Base-by-base conservation (phyloP, 495 filamentous ascomycete genomes). In the Aspergillus nanangensis region DNA sequence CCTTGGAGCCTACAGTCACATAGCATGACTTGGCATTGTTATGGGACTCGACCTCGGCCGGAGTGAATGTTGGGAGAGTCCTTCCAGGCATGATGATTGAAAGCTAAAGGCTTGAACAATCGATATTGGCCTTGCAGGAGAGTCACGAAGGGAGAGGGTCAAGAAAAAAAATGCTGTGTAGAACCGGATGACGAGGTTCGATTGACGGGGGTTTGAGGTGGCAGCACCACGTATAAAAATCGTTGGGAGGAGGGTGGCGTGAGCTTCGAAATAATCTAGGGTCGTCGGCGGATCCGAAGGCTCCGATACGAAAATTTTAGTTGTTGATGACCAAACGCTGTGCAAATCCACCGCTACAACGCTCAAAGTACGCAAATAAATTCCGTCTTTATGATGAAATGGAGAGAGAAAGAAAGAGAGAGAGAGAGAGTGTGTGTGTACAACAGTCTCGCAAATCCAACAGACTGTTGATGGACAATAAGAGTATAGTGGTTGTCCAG, bases 11-110 rank as follows among this genome's bases (percentile, higher is more conserved):
- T 34, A 96, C 64, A 0, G 88, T 91, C 52, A 99, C 89, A 74
- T 90, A 99, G 76, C 94, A 97, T 18, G 88, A 94, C 62, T 90
- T 83, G 31, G 62, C 66, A 37, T 77, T 84, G 57, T 89, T 94
- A 63, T 92, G 89, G 51, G 82, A 74, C 59, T 81, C 79, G 52
- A 99, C 81, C 61, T 97, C 88, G 47, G 82, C 77, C 55, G 74
- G 66, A 23, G 84, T 81, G 57, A 96, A 81, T 17, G 82, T 93
- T 32, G 91, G 90, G 21, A 96, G 76, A 31, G 77, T 84, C 56
- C 75, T 77, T 56, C 66, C 66, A 50, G 72, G 68, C 72, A 75
- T 75, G 41, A 27, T 67, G 23, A 52, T 38, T 34, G 45, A 32
- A 47, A 31, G 39, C 35, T 31, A 11, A 29, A 31, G 38, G 17